Evolutionary conservation across 23 red algal species (phyloP).

Genomic region (Gracilaria gracilis): DNA sequence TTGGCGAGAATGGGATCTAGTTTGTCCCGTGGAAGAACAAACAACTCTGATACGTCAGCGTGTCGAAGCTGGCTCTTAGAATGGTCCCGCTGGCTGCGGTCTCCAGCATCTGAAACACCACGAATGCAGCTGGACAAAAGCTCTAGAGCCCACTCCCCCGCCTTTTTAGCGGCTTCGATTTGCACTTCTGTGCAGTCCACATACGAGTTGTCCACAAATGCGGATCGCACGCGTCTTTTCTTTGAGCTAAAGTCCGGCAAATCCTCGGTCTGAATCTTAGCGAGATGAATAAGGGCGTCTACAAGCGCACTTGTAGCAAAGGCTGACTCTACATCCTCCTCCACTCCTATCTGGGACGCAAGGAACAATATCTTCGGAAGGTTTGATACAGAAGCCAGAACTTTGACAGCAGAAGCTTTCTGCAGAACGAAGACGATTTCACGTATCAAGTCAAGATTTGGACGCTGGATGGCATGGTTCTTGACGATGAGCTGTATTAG

Average conservation of each 20-base stretch:
- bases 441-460: neutral
- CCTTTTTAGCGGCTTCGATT: neutral
- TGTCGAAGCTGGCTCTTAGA: neutral
- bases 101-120: neutral
- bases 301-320: neutral
- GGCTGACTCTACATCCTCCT: neutral
- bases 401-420: slow-evolving; percentile 1
- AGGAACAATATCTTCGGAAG: slow-evolving; percentile 30
- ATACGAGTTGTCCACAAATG: neutral
- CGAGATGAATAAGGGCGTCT: neutral
- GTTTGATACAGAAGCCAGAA: neutral
- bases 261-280: slow-evolving; percentile 22
- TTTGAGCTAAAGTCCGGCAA: neutral
- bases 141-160: slow-evolving; percentile 1
- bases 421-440: neutral
- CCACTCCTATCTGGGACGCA: neutral
- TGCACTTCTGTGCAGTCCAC: neutral
- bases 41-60: slow-evolving; percentile 6
- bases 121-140: slow-evolving; percentile 14
- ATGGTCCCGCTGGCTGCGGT: neutral
- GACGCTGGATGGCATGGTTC: slow-evolving; percentile 1
- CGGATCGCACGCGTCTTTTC: neutral
- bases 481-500: neutral
- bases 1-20: neutral
- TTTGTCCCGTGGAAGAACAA: slow-evolving; percentile 18